These are phyloP conservation scores for Saposhnikovia divaricata DNA, from an alignment of 129 eudicot species.

Conservation along the genomic window DNA sequence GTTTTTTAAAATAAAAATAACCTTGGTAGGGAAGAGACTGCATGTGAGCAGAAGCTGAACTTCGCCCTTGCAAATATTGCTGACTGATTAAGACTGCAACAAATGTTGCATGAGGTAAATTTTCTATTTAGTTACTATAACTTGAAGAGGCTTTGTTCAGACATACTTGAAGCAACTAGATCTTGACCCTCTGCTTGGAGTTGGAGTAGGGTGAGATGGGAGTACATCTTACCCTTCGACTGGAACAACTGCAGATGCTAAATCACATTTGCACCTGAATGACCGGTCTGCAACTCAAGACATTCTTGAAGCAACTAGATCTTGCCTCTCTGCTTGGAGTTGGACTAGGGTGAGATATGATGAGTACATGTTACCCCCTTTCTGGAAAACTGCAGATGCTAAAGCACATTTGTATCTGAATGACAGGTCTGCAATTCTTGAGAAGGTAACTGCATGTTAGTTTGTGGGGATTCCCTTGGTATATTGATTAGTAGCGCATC, in stretches of 20 bases:
- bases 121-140: neutral
- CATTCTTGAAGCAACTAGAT: neutral
- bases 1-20: neutral
- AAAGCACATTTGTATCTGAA: neutral
- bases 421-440: neutral
- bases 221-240: neutral
- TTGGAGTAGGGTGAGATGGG: neutral
- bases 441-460: neutral
- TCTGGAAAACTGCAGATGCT: neutral
- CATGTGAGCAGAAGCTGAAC: neutral
- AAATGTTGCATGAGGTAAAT: neutral
- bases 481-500: neutral
- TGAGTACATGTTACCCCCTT: neutral
- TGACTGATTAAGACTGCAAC: neutral
- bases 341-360: neutral
- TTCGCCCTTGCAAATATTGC: neutral
- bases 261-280: neutral
- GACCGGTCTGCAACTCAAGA: neutral
- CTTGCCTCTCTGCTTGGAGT: neutral
- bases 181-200: no score
- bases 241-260: neutral
- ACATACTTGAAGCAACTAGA: neutral
- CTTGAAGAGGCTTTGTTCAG: neutral
- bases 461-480: neutral
- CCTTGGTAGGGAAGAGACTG: neutral